Conservation (phyloP, 176 grass and related monocot species). For the Puccinellia tenuiflora region DNA sequence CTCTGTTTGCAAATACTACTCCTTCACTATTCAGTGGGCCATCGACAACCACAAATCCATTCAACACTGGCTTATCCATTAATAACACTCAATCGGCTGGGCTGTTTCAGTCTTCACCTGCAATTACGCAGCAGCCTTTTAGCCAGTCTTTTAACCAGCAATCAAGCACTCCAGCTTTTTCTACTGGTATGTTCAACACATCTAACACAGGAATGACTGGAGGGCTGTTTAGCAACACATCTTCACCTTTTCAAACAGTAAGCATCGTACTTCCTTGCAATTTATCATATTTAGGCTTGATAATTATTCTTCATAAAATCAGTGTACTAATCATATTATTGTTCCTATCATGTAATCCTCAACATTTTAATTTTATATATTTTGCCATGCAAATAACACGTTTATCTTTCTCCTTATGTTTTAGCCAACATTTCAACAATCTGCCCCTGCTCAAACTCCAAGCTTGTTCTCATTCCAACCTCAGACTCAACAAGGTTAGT, state of each 20-base stretch:
- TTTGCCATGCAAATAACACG: slow-evolving; percentile 7
- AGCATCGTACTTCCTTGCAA: slow-evolving; percentile 2
- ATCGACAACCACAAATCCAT: slow-evolving; percentile 31
- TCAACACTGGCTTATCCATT: slow-evolving; percentile 40
- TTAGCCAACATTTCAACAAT: slow-evolving; percentile 42
- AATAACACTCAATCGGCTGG: slow-evolving; percentile 66
- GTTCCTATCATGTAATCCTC: neutral
- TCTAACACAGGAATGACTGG: slow-evolving; percentile 49
- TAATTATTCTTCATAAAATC: neutral
- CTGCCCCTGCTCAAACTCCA: slow-evolving; percentile 44
- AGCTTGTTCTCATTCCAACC: slow-evolving; percentile 67
- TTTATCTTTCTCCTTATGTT: slow-evolving; percentile 17
- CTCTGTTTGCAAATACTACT: slow-evolving; percentile 38
- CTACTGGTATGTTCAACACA: slow-evolving; percentile 48
- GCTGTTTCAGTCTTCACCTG: slow-evolving; percentile 52
- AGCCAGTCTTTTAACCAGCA: slow-evolving; percentile 44
- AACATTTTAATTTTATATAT: neutral
- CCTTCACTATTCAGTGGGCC: slow-evolving; percentile 39
- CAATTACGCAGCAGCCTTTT: slow-evolving; percentile 45
- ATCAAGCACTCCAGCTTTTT: slow-evolving; percentile 51
- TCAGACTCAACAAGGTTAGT: slow-evolving; percentile 51
- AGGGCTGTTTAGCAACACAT: slow-evolving; percentile 51
- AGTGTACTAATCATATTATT: slow-evolving; percentile 2
- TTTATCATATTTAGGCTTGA: slow-evolving; percentile 1
- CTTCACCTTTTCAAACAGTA: slow-evolving; percentile 56